Evolutionary conservation across 768 basidiomycete species (phyloP).

Genomic region (Neoboletus brunneissimus): DNA sequence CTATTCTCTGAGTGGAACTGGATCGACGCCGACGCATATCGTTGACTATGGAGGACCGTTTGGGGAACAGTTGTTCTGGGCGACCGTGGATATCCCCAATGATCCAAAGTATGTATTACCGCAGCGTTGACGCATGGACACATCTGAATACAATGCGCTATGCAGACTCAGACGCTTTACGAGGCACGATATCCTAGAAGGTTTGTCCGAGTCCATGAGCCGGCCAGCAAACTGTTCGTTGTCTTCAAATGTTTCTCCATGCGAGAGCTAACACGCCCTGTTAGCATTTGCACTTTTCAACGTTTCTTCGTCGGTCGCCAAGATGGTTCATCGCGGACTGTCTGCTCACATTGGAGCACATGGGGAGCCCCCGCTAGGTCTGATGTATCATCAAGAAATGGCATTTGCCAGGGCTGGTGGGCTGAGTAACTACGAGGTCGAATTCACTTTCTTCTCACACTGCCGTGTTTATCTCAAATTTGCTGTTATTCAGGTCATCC

Average conservation of each 20-base stretch:
- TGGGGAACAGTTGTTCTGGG: conserved; percentile 72
- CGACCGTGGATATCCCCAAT: conserved; percentile 58
- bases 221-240: conserved; percentile 57
- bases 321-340: conserved; percentile 64
- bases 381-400: conserved; percentile 80
- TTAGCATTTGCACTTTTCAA: conserved; percentile 66
- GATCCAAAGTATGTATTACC: conserved; percentile 54
- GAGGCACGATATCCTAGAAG: conserved; percentile 62
- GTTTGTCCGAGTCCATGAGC: conserved; percentile 55
- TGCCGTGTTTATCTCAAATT: neutral
- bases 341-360: conserved; percentile 70
- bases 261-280: neutral
- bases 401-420: conserved; percentile 61
- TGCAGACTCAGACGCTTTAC: conserved; percentile 59
- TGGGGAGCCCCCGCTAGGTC: conserved; percentile 66
- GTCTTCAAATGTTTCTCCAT: neutral
- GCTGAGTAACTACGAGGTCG: conserved; percentile 66
- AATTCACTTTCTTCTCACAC: neutral
- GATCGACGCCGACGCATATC: conserved; percentile 69
- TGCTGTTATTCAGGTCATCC: conserved; percentile 46
- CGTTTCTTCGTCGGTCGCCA: conserved; percentile 62
- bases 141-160: neutral
- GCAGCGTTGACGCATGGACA: neutral
- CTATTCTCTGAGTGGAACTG: conserved; percentile 66
- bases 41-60: conserved; percentile 74